Conservation (phyloP, 2,329 filamentous ascomycete species). For the Xenoacremonium recifei region DNA sequence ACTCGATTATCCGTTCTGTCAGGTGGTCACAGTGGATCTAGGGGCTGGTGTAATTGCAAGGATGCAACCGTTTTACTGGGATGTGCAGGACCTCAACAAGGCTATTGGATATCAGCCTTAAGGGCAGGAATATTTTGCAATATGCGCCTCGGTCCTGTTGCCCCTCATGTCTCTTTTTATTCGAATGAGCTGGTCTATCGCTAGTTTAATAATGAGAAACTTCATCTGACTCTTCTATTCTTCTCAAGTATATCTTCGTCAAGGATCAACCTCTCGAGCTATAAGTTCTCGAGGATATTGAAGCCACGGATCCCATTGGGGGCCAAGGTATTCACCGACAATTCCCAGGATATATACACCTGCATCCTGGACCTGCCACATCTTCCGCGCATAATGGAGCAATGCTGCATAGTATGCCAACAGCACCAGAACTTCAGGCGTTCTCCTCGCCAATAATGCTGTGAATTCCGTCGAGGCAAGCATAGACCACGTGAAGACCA, state of each 20-base stretch:
- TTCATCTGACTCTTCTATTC: too few relatives aligned
- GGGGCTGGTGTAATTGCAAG: conserved; percentile 29
- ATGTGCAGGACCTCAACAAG: conserved; percentile 26
- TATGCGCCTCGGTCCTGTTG: too few relatives aligned
- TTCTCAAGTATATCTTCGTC: too few relatives aligned
- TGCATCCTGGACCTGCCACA: not conserved
- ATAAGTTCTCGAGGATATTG: not conserved
- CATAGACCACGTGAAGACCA: not conserved
- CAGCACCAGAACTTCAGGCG: not conserved
- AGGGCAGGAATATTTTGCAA: too few relatives aligned
- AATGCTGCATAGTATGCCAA: not conserved
- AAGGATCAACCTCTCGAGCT: too few relatives aligned
- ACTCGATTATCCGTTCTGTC: conserved; percentile 27
- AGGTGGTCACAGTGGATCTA: conserved; percentile 31
- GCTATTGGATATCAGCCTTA: conserved; percentile 17
- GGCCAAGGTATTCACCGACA: not conserved
- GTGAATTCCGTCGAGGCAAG: not conserved
- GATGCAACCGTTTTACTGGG: conserved; percentile 36
- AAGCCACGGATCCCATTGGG: not conserved
- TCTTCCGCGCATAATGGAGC: not conserved
- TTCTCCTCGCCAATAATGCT: not conserved
- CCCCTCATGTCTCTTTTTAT: too few relatives aligned
- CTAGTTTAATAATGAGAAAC: too few relatives aligned
- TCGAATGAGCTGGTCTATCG: too few relatives aligned
- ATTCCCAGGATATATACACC: not conserved